phyloP scores from a whole-genome alignment of 192 early-diverging fungal species.

The Gorgonomyces haynaldii region DNA sequence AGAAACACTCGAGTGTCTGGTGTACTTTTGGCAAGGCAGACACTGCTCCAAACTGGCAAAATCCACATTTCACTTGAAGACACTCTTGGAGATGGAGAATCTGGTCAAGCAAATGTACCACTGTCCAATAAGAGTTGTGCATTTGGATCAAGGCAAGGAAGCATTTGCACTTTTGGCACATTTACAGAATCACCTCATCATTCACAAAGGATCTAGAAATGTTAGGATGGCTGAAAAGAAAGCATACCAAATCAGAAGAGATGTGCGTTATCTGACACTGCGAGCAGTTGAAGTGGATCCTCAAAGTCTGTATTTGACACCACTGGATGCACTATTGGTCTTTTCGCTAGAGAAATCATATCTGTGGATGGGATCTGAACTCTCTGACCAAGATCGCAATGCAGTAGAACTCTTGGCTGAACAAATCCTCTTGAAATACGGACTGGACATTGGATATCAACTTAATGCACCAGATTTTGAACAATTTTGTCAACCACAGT shows the following conservation, averaged over 20 bases:
- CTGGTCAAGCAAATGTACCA: slow-evolving; percentile 32
- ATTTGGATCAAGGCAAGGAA: slow-evolving; percentile 33
- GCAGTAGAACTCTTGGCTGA: background rate
- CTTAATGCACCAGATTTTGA: slow-evolving; percentile 1
- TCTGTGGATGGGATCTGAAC: background rate
- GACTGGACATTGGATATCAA: slow-evolving; percentile 13
- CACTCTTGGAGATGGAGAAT: slow-evolving; percentile 31
- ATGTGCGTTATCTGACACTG: slow-evolving; percentile 28
- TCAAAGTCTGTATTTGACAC: slow-evolving; percentile 10
- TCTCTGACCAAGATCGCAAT: slow-evolving; percentile 20
- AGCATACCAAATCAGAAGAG: slow-evolving; percentile 38
- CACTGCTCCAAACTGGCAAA: slow-evolving; percentile 20
- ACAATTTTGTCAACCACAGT: background rate
- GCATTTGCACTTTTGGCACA: slow-evolving; percentile 38
- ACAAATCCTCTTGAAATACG: slow-evolving; percentile 2
- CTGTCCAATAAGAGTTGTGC: slow-evolving; percentile 23
- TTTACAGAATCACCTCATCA: slow-evolving; percentile 25
- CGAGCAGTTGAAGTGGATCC: slow-evolving; percentile 29
- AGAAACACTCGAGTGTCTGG: slow-evolving; percentile 30
- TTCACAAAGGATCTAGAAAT: slow-evolving; percentile 26
- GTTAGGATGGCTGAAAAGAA: background rate
- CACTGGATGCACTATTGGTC: slow-evolving; percentile 38
- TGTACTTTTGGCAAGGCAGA: slow-evolving; percentile 43
- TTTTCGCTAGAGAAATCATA: background rate
- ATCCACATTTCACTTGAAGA: slow-evolving; percentile 38